Conservation (phyloP, 306 rosid species). For the Datisca glomerata region DNA sequence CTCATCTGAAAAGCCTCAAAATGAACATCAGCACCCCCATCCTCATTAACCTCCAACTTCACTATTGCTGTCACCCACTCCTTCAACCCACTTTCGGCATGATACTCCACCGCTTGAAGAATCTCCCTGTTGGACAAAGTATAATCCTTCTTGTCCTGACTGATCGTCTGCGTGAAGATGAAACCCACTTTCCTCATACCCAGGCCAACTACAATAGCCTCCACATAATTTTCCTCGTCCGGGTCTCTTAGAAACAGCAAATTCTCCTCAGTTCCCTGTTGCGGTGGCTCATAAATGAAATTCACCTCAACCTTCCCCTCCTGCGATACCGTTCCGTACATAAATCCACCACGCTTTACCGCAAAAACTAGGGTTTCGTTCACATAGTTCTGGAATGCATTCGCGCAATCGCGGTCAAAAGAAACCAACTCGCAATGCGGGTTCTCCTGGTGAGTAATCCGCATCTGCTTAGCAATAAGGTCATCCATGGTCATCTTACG, state of each 20-base stretch:
- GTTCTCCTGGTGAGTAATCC: constrained; percentile 71
- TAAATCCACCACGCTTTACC: constrained; percentile 79
- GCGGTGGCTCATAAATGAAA: constrained; percentile 93
- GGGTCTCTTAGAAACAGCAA: constrained; percentile 47
- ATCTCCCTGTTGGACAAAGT: constrained; percentile 79
- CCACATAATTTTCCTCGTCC: constrained; percentile 72
- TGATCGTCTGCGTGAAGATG: constrained; percentile 77
- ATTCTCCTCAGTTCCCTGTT: constrained; percentile 67
- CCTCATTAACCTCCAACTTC: constrained; percentile 84
- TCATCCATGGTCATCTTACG: constrained; percentile 99
- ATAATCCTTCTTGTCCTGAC: constrained; percentile 76
- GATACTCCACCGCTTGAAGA: constrained; percentile 83
- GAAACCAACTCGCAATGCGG: constrained; percentile 85
- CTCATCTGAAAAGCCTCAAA: constrained; percentile 98
- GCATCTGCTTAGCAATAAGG: constrained; percentile 89
- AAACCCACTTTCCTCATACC: constrained; percentile 87
- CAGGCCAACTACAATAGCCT: constrained; percentile 72
- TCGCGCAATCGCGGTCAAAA: constrained; percentile 85
- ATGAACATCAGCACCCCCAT: constrained; percentile 76
- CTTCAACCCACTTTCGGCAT: constrained; percentile 79
- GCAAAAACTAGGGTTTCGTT: constrained; percentile 79
- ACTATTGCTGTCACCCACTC: constrained; percentile 97
- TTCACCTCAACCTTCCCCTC: constrained; percentile 78
- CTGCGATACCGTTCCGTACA: constrained; percentile 79
- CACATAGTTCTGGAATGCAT: constrained; percentile 81